Evolutionary conservation across 371 early-diverging fungal genomes (phyloP), one percentile per base, ranked within the genome.

Genomic region (Funneliformis caledonium): DNA sequence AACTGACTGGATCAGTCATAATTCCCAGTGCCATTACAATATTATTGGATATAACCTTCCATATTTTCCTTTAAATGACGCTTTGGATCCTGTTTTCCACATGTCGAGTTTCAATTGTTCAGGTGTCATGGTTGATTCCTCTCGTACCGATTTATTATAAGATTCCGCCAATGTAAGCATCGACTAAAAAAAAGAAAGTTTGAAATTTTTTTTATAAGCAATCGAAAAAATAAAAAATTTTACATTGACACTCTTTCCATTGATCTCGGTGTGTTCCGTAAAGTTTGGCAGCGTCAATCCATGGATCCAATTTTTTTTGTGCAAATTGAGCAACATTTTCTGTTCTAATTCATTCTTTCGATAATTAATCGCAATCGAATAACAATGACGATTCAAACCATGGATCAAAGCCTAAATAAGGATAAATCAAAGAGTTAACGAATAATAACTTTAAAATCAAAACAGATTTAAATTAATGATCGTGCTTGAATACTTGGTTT

Each of bases 301-400:
- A 83, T 96, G 92, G 6, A 99, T 97, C 99, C 99, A 99, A 82
- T 96, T 97, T 89, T 98, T 98, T 88, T 98, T 98, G 90, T 99
- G 97, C 73, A 99, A 83, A 86, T 98, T 99, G 77, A 99, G 88
- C 70, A 99, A 87, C 99, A 99, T 99, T 88, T 97, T 97, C 87
- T 99, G 96, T 87, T 99, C 99, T 16, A 99, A 90, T 86, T 98
- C 97, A 86, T 98, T 99, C 88, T 99, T 99, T 83, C 98, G 93
- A 89, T 99, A 99, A 83, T 98, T 96, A 85, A 99, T 99, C 65
- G 97, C 98, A 82, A 99, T 97, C 26, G 99, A 98, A 87, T 99
- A 99, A 88, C 99, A 99, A 84, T 99, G 99, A 78, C 99, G 94
- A 91, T 99, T 99, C 70, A 99, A 88, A 14, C 99, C 99, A 86